Conservation (phyloP, 352 stramenopile genomes). For the Phytophthora lateralis region DNA sequence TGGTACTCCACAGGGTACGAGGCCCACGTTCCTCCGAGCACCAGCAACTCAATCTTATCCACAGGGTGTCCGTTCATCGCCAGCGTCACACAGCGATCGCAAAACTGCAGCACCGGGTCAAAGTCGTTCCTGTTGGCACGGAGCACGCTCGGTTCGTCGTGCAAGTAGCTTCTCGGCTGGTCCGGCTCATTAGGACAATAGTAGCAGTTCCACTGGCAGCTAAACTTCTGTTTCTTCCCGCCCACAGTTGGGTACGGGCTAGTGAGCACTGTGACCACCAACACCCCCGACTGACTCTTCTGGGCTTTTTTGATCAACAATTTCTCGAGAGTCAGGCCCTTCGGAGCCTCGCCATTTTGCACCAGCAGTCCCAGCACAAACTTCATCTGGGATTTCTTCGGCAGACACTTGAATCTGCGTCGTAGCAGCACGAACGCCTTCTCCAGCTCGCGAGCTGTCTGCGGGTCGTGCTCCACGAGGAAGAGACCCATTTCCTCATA, state of each 20-base stretch:
- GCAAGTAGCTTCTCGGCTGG: constrained; percentile 92
- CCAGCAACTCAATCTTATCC: constrained; percentile 93
- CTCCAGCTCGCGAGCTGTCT: constrained; percentile 81
- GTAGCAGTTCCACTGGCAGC: constrained; percentile 96
- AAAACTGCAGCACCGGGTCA: constrained; percentile 92
- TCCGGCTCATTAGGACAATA: constrained; percentile 94
- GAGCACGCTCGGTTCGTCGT: constrained; percentile 92
- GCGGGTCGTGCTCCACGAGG: constrained; percentile 71
- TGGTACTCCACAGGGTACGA: constrained; percentile 92
- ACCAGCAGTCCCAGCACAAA: constrained; percentile 83
- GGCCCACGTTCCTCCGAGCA: constrained; percentile 92
- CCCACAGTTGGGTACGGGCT: constrained; percentile 87
- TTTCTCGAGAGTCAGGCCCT: constrained; percentile 66
- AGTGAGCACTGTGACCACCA: constrained; percentile 93
- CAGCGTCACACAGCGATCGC: constrained; percentile 88
- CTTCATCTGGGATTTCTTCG: constrained; percentile 93
- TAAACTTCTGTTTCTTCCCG: constrained; percentile 90
- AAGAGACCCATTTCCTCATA: constrained; percentile 86
- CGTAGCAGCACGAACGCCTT: constrained; percentile 86
- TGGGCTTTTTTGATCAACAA: constrained; percentile 90
- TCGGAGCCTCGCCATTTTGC: constrained; percentile 56
- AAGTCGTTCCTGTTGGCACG: constrained; percentile 93
- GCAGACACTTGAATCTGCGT: constrained; percentile 87
- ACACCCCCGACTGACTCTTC: constrained; percentile 90
- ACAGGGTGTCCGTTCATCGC: constrained; percentile 93